Percentiles rank a stretch among this genome's conserved stretches.
phyloP scores from a whole-genome alignment of 495 filamentous ascomycete genomes.

The Friedmanniomyces simplex region DNA sequence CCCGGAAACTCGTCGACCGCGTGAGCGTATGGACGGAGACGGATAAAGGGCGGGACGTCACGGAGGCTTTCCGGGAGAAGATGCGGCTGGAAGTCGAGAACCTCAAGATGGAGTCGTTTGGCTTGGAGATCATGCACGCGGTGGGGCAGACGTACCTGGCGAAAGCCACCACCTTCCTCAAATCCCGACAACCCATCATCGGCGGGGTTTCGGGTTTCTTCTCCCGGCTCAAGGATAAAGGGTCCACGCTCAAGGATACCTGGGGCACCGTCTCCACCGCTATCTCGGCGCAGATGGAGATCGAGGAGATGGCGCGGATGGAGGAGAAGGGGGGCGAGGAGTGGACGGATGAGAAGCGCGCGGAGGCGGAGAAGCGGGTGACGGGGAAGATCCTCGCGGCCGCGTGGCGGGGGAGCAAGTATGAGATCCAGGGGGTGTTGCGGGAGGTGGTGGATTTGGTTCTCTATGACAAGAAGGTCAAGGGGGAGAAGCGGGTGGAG shows the following conservation, averaged over 20 bases:
- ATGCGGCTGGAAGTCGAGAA: slow-evolving; percentile 93
- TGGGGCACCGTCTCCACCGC: slow-evolving; percentile 96
- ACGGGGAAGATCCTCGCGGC: slow-evolving; percentile 98
- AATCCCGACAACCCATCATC: slow-evolving; percentile 83
- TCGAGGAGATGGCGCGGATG: slow-evolving; percentile 97
- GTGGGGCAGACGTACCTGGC: slow-evolving; percentile 81
- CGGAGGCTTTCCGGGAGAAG: slow-evolving; percentile 82
- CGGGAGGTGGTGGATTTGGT: slow-evolving; percentile 64
- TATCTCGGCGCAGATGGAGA: slow-evolving; percentile 96
- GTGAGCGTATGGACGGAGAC: slow-evolving; percentile 96
- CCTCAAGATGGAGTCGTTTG: slow-evolving; percentile 98
- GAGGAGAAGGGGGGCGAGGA: slow-evolving; percentile 94
- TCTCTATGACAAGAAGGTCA: slow-evolving; percentile 69
- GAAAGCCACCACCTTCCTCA: slow-evolving; percentile 78
- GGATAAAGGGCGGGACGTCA: slow-evolving; percentile 77
- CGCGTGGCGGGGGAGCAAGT: slow-evolving; percentile 93
- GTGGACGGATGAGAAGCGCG: slow-evolving; percentile 96
- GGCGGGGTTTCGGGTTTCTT: slow-evolving; percentile 86
- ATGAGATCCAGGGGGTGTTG: slow-evolving; percentile 94
- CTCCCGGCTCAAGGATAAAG: slow-evolving; percentile 89
- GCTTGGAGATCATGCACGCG: slow-evolving; percentile 91
- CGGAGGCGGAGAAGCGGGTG: slow-evolving; percentile 89
- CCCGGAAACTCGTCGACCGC: slow-evolving; percentile 76
- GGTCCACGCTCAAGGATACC: slow-evolving; percentile 89
- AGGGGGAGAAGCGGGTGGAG: slow-evolving; percentile 75